Evolutionary conservation across 2,329 filamentous ascomycete species (phyloP).

Genomic region (Myrmaecium sp.): DNA sequence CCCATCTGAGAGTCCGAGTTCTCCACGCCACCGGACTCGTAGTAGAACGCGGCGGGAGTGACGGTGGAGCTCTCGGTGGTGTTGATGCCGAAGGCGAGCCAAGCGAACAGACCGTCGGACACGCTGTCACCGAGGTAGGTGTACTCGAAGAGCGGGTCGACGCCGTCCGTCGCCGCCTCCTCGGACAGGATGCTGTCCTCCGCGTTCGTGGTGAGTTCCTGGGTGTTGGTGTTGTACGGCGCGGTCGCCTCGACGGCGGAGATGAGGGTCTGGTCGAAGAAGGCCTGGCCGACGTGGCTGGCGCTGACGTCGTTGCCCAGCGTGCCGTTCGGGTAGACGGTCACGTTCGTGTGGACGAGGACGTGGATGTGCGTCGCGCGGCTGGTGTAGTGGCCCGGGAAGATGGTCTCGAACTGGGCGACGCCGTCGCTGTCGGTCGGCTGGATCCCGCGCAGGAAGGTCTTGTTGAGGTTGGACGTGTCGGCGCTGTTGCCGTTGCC

Average conservation of each 20-base stretch:
- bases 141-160: conserved; percentile 41
- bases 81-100: conserved; percentile 9
- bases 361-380: conserved; percentile 23
- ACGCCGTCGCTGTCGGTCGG: conserved; percentile 30
- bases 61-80: conserved; percentile 3
- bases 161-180: conserved; percentile 28
- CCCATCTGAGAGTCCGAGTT: conserved; percentile 1
- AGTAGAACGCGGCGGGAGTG: conserved; percentile 3
- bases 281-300: conserved; percentile 46
- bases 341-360: conserved; percentile 20
- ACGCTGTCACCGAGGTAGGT: conserved; percentile 35
- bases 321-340: conserved; percentile 32
- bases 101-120: conserved; percentile 16
- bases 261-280: conserved; percentile 45
- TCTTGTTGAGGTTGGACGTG: conserved; percentile 15
- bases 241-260: conserved; percentile 28
- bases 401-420: conserved; percentile 30
- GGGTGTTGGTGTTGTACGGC: conserved; percentile 28
- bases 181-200: conserved; percentile 33
- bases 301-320: conserved; percentile 31
- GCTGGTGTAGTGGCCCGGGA: conserved; percentile 28
- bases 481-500: conserved; percentile 26
- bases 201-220: conserved; percentile 30
- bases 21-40: conserved; percentile 3
- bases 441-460: conserved; percentile 32